Conservation (phyloP, 257 asterid species). For the Eustoma russellianum region DNA sequence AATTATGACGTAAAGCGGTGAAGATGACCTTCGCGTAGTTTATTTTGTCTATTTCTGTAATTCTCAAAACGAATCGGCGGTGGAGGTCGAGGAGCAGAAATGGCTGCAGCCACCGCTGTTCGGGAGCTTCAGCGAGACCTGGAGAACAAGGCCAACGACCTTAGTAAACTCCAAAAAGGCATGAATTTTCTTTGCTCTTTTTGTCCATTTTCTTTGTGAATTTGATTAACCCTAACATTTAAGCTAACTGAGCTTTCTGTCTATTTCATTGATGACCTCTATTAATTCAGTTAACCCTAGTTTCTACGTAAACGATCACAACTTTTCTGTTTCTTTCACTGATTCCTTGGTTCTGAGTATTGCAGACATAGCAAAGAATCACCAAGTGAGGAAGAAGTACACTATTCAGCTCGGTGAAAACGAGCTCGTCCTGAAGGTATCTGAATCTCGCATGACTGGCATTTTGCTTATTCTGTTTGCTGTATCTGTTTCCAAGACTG, state of each 20-base stretch:
- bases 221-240: constrained; percentile 3
- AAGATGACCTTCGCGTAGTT: too few relatives aligned
- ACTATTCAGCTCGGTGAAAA: constrained; percentile 97
- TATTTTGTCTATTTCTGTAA: too few relatives aligned
- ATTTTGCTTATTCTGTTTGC: background rate
- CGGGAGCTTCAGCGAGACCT: constrained; percentile 76
- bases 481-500: background rate
- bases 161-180: constrained; percentile 75
- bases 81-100: background rate
- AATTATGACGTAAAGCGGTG: too few relatives aligned
- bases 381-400: constrained; percentile 79
- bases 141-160: constrained; percentile 85
- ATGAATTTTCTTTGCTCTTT: background rate
- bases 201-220: background rate
- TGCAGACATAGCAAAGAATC: constrained; percentile 73
- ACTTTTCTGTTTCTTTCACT: background rate
- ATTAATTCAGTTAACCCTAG: background rate
- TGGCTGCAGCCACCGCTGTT: constrained; percentile 35
- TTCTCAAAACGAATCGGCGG: too few relatives aligned
- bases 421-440: constrained; percentile 87
- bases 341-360: background rate
- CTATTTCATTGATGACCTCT: background rate
- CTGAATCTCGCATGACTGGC: constrained; percentile 12
- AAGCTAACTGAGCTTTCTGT: too few relatives aligned
- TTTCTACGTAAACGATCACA: too few relatives aligned